phyloP scores from a whole-genome alignment of 192 early-diverging fungal genomes.

The Lunasporangiospora selenospora region DNA sequence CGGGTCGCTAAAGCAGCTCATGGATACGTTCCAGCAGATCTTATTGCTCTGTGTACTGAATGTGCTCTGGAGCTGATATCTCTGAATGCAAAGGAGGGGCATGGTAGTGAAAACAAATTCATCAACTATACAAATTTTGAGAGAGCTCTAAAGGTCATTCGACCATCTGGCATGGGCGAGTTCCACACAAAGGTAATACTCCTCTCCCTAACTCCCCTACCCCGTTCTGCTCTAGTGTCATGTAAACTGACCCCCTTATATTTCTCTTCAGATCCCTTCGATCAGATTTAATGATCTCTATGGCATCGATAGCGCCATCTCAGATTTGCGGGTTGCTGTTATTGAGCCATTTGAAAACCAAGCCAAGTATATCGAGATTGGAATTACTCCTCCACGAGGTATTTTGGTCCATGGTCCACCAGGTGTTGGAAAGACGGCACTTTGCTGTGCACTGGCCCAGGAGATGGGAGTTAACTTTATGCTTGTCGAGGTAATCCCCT shows the following conservation, averaged over 20 bases:
- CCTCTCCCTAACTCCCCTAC: no score
- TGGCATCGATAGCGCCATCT: conserved; percentile 75
- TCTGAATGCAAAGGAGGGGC: conserved; percentile 15
- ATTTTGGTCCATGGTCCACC: conserved; percentile 88
- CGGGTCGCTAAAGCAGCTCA: conserved; percentile 62
- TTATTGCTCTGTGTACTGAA: conserved; percentile 69
- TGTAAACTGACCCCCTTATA: not conserved
- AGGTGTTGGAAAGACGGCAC: conserved; percentile 90
- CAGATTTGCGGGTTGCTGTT: conserved; percentile 64
- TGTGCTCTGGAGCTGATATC: conserved; percentile 54
- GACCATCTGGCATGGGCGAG: conserved; percentile 65
- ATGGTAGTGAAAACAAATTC: conserved; percentile 22
- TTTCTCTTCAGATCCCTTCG: conserved; percentile 58
- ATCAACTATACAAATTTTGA: conserved; percentile 49
- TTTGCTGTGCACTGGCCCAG: conserved; percentile 82
- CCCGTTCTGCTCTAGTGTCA: no score
- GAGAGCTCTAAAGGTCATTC: conserved; percentile 47
- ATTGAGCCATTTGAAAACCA: conserved; percentile 64
- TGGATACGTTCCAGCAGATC: conserved; percentile 85
- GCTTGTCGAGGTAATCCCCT: conserved; percentile 79
- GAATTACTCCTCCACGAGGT: conserved; percentile 77
- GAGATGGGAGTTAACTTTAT: conserved; percentile 86
- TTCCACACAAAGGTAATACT: conserved; percentile 56
- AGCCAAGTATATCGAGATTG: conserved; percentile 59
- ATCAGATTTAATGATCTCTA: conserved; percentile 75